phyloP scores from a whole-genome alignment of 139 green algal species.

The Tetraselmis chui region DNA sequence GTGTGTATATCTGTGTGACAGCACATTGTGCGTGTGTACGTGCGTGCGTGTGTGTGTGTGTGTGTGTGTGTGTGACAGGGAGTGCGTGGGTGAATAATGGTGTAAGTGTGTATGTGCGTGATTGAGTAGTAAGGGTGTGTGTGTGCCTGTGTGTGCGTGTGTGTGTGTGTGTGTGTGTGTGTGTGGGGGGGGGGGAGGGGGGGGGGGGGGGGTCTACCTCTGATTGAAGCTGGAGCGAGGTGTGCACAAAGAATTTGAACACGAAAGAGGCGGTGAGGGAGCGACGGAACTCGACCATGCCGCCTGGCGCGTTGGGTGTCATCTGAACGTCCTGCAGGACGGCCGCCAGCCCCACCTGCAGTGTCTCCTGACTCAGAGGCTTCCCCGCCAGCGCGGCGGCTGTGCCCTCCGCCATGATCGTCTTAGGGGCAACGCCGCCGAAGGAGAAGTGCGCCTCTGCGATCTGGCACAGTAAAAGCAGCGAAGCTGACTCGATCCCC shows the following conservation, averaged over 20 bases:
- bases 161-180: too few relatives aligned
- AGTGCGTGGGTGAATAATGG: too few relatives aligned
- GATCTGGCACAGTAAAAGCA: constrained; percentile 37
- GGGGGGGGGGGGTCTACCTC: neutral
- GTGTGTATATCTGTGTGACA: too few relatives aligned
- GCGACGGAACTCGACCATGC: constrained; percentile 83
- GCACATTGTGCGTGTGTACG: too few relatives aligned
- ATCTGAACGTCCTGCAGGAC: constrained; percentile 73
- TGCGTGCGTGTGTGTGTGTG: too few relatives aligned
- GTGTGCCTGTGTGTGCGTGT: too few relatives aligned
- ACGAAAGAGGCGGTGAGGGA: constrained; percentile 84
- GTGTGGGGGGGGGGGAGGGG: constrained; percentile 1
- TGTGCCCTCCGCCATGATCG: constrained; percentile 47
- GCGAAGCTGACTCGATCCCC: too few relatives aligned
- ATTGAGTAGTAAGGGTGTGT: too few relatives aligned
- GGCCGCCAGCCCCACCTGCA: constrained; percentile 56
- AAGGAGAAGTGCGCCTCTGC: constrained; percentile 64
- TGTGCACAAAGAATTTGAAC: constrained; percentile 85
- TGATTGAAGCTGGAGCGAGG: constrained; percentile 23
- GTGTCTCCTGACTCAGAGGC: constrained; percentile 38
- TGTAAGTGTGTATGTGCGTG: too few relatives aligned
- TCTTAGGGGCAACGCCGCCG: constrained; percentile 77
- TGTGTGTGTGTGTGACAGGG: too few relatives aligned
- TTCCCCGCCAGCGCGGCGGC: constrained; percentile 46
- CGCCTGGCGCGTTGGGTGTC: constrained; percentile 58